Evolutionary conservation across 208 protist genomes (phyloP).

Genomic region (Leishmania major): DNA sequence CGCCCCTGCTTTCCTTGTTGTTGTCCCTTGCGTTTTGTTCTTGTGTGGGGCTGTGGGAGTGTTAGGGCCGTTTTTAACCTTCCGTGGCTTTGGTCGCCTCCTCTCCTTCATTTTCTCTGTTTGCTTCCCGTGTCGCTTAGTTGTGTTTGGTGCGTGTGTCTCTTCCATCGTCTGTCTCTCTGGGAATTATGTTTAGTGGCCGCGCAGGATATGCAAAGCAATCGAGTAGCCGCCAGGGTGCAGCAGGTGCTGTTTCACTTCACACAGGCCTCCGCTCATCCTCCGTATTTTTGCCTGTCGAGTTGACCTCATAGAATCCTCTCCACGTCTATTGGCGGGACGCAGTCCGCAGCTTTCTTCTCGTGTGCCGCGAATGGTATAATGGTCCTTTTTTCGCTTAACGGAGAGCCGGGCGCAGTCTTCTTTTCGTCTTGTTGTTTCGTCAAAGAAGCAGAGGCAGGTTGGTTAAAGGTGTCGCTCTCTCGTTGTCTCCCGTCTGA

Average conservation of each 20-base stretch:
- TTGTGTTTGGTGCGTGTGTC: not conserved
- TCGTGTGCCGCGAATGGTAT: not conserved
- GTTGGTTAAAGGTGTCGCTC: not conserved
- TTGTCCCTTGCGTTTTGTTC: not conserved
- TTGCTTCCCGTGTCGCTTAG: not conserved
- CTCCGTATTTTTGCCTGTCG: not conserved
- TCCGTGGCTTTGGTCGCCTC: not conserved
- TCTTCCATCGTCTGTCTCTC: not conserved
- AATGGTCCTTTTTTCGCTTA: not conserved
- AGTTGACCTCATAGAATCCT: not conserved
- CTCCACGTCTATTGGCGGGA: not conserved
- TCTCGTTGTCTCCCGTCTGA: not conserved
- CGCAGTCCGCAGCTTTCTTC: not conserved
- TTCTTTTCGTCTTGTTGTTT: not conserved
- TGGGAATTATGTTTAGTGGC: not conserved
- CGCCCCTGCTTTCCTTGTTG: not conserved
- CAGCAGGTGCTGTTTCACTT: not conserved
- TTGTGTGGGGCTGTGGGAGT: not conserved
- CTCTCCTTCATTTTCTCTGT: not conserved
- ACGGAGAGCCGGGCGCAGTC: not conserved
- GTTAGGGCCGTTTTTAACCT: not conserved
- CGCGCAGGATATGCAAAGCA: not conserved
- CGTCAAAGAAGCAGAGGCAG: not conserved
- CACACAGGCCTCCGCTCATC: not conserved
- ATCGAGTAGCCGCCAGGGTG: not conserved